phyloP scores from a whole-genome alignment of 371 early-diverging fungal genomes.

The Zopfochytrium polystomum region DNA sequence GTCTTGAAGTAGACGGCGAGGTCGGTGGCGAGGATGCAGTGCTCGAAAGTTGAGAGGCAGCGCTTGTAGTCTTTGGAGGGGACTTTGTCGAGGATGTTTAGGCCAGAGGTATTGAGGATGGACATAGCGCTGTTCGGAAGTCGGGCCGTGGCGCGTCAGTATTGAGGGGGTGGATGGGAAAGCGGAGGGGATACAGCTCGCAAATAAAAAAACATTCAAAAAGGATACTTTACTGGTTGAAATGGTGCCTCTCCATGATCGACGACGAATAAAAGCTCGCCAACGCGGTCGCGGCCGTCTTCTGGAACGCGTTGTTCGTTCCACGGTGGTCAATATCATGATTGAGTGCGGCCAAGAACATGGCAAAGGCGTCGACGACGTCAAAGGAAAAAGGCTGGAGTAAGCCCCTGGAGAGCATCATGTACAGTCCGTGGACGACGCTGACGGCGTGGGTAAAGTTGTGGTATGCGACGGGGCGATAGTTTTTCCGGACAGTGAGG shows the following conservation, averaged over 20 bases:
- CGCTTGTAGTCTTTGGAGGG: constrained; percentile 24
- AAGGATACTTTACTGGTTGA: constrained; percentile 29
- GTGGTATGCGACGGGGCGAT: constrained; percentile 40
- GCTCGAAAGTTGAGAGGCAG: constrained; percentile 29
- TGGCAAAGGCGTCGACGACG: constrained; percentile 31
- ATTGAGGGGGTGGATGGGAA: background rate
- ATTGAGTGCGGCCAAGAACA: constrained; percentile 38
- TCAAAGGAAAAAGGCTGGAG: constrained; percentile 12
- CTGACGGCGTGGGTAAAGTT: constrained; percentile 43
- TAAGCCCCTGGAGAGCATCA: constrained; percentile 17
- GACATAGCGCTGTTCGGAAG: background rate
- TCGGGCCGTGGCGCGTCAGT: background rate
- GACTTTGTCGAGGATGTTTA: constrained; percentile 33
- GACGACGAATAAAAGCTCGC: constrained; percentile 33
- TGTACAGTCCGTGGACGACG: constrained; percentile 37
- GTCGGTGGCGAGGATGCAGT: constrained; percentile 40
- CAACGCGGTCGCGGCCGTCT: constrained; percentile 30
- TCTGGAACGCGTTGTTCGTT: constrained; percentile 41
- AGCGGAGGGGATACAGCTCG: background rate
- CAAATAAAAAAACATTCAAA: no score
- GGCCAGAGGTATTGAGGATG: constrained; percentile 27
- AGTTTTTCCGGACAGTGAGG: constrained; percentile 39
- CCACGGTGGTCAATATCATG: constrained; percentile 48
- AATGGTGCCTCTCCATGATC: constrained; percentile 43
- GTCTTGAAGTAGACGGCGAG: constrained; percentile 36